These are phyloP conservation scores for Aulographum hederae DNA, from an alignment of 2,329 filamentous ascomycete species.

Conservation along the genomic window DNA sequence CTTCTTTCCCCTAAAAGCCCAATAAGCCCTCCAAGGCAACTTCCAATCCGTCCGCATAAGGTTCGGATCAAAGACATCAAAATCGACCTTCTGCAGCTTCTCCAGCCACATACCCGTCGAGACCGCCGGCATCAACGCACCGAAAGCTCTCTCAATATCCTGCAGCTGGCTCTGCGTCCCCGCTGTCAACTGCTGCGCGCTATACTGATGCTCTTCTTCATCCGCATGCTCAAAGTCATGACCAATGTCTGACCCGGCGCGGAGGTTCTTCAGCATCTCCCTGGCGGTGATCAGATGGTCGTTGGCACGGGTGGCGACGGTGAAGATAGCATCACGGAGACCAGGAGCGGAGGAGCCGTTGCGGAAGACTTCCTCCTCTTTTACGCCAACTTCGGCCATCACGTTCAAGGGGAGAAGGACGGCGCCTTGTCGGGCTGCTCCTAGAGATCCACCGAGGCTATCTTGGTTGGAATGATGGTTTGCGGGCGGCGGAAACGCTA, in stretches of 20 bases:
- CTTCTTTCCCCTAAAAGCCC: conserved; percentile 35
- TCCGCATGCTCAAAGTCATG: conserved; percentile 80
- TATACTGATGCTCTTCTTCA: conserved; percentile 48
- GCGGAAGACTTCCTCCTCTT: conserved; percentile 79
- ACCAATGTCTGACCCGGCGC: conserved; percentile 52
- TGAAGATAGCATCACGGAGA: conserved; percentile 76
- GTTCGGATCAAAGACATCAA: conserved; percentile 56
- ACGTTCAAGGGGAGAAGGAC: conserved; percentile 75
- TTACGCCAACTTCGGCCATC: conserved; percentile 65
- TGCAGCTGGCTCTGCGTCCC: conserved; percentile 20
- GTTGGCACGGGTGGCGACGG: conserved; percentile 80
- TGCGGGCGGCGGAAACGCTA: conserved; percentile 58
- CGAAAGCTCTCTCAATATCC: conserved; percentile 52
- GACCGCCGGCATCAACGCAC: conserved; percentile 63
- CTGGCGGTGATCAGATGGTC: conserved; percentile 89
- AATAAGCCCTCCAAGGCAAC: conserved; percentile 61
- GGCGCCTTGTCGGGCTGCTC: conserved; percentile 35
- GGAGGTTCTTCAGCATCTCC: conserved; percentile 73
- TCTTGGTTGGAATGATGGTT: conserved; percentile 30
- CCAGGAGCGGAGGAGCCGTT: conserved; percentile 61
- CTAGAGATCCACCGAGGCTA: conserved; percentile 16
- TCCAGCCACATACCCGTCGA: conserved; percentile 64
- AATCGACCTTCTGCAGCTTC: conserved; percentile 60
- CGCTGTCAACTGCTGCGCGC: conserved; percentile 14
- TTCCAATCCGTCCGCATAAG: conserved; percentile 58